phyloP scores from a whole-genome alignment of 495 filamentous ascomycete genomes.

The Neurospora discreta region DNA sequence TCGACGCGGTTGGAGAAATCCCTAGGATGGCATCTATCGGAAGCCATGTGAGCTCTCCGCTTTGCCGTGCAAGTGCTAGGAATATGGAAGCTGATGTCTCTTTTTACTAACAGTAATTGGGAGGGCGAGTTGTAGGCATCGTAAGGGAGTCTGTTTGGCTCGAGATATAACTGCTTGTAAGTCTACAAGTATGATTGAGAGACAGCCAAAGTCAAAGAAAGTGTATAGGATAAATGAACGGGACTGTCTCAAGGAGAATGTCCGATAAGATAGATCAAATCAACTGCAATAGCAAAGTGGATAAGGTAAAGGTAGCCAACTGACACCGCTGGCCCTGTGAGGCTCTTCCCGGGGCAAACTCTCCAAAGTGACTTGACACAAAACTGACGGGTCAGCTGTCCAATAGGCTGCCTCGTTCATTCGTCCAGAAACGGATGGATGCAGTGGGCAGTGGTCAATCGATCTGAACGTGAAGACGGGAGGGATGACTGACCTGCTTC shows the following conservation, averaged over 20 bases:
- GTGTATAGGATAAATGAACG: neutral
- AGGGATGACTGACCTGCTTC: neutral
- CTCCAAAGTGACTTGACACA: neutral
- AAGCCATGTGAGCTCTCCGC: neutral
- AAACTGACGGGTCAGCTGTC: neutral
- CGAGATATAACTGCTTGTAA: neutral
- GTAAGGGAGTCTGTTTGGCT: conserved; percentile 4
- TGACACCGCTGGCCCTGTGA: neutral
- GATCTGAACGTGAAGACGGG: neutral
- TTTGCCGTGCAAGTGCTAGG: conserved; percentile 8
- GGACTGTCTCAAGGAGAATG: neutral
- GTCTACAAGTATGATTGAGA: neutral
- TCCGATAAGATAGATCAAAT: neutral
- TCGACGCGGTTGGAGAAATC: conserved; percentile 58
- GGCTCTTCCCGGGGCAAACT: neutral
- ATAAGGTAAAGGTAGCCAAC: neutral
- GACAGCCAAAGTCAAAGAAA: neutral
- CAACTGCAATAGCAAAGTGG: neutral
- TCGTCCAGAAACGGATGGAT: neutral
- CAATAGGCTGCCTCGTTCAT: neutral
- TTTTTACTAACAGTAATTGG: conserved; percentile 41
- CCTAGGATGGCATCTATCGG: conserved; percentile 57
- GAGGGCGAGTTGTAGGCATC: conserved; percentile 31
- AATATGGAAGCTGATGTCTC: neutral
- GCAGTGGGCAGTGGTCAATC: neutral